Evolutionary conservation across 345 rosid species (phyloP).

Genomic region (Ceriops zippeliana): DNA sequence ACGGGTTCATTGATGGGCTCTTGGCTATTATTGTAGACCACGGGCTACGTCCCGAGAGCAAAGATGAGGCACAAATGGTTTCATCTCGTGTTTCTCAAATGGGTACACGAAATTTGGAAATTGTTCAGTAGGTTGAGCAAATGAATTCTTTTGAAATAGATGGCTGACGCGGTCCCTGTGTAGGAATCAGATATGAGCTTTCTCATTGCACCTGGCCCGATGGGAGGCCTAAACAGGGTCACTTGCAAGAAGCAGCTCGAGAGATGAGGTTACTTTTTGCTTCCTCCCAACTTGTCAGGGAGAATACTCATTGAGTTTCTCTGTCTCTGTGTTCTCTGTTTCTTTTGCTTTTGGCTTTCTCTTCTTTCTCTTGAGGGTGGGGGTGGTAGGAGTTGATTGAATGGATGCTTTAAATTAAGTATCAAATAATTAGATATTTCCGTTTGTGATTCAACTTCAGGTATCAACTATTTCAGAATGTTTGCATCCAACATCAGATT

Average conservation of each 20-base stretch:
- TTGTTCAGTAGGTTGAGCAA: background rate
- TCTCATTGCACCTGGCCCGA: slow-evolving; percentile 66
- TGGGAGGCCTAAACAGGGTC: slow-evolving; percentile 84
- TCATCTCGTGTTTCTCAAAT: slow-evolving; percentile 59
- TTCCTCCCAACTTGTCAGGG: background rate
- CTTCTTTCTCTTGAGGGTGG: background rate
- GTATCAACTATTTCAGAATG: slow-evolving; percentile 62
- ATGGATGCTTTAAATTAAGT: background rate
- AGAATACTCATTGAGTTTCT: background rate
- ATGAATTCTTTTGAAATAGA: slow-evolving; percentile 14
- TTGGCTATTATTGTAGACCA: slow-evolving; percentile 86
- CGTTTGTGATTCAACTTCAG: slow-evolving; percentile 35
- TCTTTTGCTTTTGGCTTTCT: background rate
- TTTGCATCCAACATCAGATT: slow-evolving; percentile 51
- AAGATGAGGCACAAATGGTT: slow-evolving; percentile 67
- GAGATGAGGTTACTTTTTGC: slow-evolving; percentile 55
- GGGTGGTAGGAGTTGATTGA: too few relatives aligned
- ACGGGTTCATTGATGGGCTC: slow-evolving; percentile 67
- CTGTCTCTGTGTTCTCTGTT: background rate
- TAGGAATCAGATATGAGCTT: slow-evolving; percentile 92
- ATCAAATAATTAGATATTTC: background rate
- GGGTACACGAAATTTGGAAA: slow-evolving; percentile 42
- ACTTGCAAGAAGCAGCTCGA: slow-evolving; percentile 87
- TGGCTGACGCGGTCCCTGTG: slow-evolving; percentile 32
- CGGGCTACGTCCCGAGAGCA: slow-evolving; percentile 71